phyloP scores from a whole-genome alignment of 192 early-diverging fungal species.

The Mortierella alpina region DNA sequence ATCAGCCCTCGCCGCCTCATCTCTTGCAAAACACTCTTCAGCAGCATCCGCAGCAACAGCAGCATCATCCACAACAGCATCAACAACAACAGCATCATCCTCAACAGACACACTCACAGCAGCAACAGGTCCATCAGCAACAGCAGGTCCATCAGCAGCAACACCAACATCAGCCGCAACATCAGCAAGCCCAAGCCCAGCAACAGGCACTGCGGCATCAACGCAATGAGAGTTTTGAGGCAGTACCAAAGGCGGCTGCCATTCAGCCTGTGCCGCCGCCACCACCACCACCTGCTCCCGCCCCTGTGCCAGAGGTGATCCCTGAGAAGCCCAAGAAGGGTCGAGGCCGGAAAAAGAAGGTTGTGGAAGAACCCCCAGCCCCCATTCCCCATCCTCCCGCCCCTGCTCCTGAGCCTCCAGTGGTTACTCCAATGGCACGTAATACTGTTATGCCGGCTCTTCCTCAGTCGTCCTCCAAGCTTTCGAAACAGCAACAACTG shows the following conservation, averaged over 20 bases:
- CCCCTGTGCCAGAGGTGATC: conserved; percentile 4
- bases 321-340: conserved; percentile 32
- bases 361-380: conserved; percentile 5
- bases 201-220: conserved; percentile 26
- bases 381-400: conserved; percentile 16
- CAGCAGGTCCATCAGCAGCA: conserved; percentile 16
- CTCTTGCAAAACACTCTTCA: conserved; percentile 31
- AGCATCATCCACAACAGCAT: conserved; percentile 27
- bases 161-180: conserved; percentile 19
- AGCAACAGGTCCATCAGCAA: conserved; percentile 20
- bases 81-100: conserved; percentile 16
- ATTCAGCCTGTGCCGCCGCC: conserved; percentile 16
- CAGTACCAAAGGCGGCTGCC: neutral
- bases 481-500: conserved; percentile 20
- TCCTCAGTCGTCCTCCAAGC: conserved; percentile 23
- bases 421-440: conserved; percentile 15
- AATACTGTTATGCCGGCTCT: conserved; percentile 11
- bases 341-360: conserved; percentile 45
- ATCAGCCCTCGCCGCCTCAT: conserved; percentile 40
- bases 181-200: conserved; percentile 17
- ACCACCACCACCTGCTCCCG: neutral
- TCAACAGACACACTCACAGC: conserved; percentile 5
- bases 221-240: conserved; percentile 31
- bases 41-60: conserved; percentile 31
- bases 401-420: conserved; percentile 13